Evolutionary conservation across 2,329 filamentous ascomycete genomes (phyloP).

Genomic region (Cercospora sp.): DNA sequence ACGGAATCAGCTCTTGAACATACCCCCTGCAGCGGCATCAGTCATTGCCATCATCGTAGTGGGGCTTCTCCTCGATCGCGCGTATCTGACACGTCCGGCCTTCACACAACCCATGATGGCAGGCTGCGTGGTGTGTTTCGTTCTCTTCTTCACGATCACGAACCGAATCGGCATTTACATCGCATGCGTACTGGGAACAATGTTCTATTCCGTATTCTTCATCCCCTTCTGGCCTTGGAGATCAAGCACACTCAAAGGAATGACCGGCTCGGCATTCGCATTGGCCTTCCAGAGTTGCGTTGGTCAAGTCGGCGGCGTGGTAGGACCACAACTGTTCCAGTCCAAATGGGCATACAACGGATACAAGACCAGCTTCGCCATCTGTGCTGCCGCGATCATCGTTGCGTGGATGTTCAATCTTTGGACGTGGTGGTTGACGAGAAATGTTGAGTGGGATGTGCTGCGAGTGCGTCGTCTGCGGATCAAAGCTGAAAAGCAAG

Average conservation of each 20-base stretch:
- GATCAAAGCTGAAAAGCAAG: slow-evolving; percentile 20
- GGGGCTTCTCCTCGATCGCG: slow-evolving; percentile 44
- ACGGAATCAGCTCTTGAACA: slow-evolving; percentile 43
- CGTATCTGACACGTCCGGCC: slow-evolving; percentile 44
- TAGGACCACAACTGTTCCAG: slow-evolving; percentile 49
- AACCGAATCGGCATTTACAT: slow-evolving; percentile 47
- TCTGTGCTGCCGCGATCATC: slow-evolving; percentile 42
- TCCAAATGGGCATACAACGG: slow-evolving; percentile 45
- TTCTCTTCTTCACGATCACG: slow-evolving; percentile 45
- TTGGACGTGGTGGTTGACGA: slow-evolving; percentile 48
- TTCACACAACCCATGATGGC: slow-evolving; percentile 46
- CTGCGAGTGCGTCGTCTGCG: slow-evolving; percentile 25
- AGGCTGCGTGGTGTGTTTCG: slow-evolving; percentile 47
- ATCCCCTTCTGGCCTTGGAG: slow-evolving; percentile 51
- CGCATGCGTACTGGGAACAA: slow-evolving; percentile 47
- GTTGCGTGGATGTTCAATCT: slow-evolving; percentile 41
- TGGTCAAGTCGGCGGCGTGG: slow-evolving; percentile 49
- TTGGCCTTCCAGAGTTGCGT: slow-evolving; percentile 47
- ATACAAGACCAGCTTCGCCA: slow-evolving; percentile 43
- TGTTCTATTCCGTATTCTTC: slow-evolving; percentile 48
- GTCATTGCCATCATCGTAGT: slow-evolving; percentile 26
- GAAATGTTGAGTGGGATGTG: slow-evolving; percentile 45
- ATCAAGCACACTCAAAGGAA: slow-evolving; percentile 45
- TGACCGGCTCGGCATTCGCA: slow-evolving; percentile 49
- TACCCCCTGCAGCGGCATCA: slow-evolving; percentile 40